A percentile compares a stretch with the other conserved stretches of the same genome.
Evolutionary conservation across 148 eudicot species (phyloP).

Genomic region (Fallopia convolvulus): DNA sequence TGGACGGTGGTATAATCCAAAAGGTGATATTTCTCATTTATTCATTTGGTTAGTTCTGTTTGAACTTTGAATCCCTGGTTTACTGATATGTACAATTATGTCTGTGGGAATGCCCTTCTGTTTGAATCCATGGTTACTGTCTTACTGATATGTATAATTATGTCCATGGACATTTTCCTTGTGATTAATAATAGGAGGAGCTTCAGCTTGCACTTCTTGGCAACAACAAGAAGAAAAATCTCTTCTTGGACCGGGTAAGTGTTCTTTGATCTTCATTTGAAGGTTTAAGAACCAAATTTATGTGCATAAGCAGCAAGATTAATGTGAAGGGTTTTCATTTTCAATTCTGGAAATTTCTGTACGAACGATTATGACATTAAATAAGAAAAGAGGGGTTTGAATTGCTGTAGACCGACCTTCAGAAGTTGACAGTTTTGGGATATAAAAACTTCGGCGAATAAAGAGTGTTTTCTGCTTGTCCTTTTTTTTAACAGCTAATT

Average conservation of each 20-base stretch:
- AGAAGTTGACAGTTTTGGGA: too few species aligned
- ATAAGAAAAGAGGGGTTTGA: too few species aligned
- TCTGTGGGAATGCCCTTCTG: neutral
- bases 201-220: conserved; percentile 26
- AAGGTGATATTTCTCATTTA: neutral
- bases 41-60: neutral
- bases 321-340: neutral
- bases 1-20: conserved; percentile 17
- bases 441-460: too few species aligned
- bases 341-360: too few species aligned
- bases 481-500: too few species aligned
- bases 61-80: neutral
- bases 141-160: neutral
- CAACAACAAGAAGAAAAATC: conserved; percentile 17
- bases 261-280: neutral
- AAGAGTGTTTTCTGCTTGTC: too few species aligned
- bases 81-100: neutral
- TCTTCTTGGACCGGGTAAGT: conserved; percentile 28
- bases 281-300: neutral
- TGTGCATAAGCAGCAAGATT: neutral
- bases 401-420: too few species aligned
- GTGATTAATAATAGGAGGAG: conserved; percentile 20
- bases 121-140: neutral
- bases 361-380: too few species aligned
- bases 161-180: neutral